phyloP scores from a whole-genome alignment of 2,329 filamentous ascomycete species.

The Alternaria ethzedia region DNA sequence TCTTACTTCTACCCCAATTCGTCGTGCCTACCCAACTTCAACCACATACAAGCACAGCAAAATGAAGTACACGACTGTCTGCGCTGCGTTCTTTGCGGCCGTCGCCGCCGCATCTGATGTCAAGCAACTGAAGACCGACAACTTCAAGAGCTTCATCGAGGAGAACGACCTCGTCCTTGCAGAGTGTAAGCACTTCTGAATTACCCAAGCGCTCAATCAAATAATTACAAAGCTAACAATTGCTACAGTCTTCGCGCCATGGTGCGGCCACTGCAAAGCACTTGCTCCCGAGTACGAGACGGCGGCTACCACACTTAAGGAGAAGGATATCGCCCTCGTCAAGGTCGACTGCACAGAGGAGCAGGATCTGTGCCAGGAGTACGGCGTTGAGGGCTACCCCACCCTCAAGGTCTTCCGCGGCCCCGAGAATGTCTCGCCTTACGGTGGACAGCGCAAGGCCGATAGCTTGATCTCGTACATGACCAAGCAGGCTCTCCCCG shows the following conservation, averaged over 20 bases:
- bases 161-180: slow-evolving; percentile 88
- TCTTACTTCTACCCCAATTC: slow-evolving; percentile 21
- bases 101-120: slow-evolving; percentile 79
- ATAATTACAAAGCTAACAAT: slow-evolving; percentile 47
- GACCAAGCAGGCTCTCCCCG: slow-evolving; percentile 95
- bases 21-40: slow-evolving; percentile 15
- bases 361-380: slow-evolving; percentile 85
- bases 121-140: slow-evolving; percentile 80
- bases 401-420: slow-evolving; percentile 99
- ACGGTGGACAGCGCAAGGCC: slow-evolving; percentile 88
- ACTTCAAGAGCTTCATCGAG: slow-evolving; percentile 85
- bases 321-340: slow-evolving; percentile 83
- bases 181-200: slow-evolving; percentile 73
- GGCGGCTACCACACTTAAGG: slow-evolving; percentile 82
- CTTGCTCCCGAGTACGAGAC: slow-evolving; percentile 92
- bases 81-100: slow-evolving; percentile 58
- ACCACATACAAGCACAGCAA: slow-evolving; percentile 21
- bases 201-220: background rate
- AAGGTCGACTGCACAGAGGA: slow-evolving; percentile 97
- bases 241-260: slow-evolving; percentile 82
- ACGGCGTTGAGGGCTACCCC: slow-evolving; percentile 95
- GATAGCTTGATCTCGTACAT: slow-evolving; percentile 83
- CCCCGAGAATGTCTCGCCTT: slow-evolving; percentile 77
- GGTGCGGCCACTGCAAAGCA: slow-evolving; percentile 99
- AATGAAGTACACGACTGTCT: slow-evolving; percentile 47